A percentile compares a stretch with the other conserved stretches of the same genome.
phyloP scores from a whole-genome alignment of 306 rosid species.

The Hippophae gyantsensis region DNA sequence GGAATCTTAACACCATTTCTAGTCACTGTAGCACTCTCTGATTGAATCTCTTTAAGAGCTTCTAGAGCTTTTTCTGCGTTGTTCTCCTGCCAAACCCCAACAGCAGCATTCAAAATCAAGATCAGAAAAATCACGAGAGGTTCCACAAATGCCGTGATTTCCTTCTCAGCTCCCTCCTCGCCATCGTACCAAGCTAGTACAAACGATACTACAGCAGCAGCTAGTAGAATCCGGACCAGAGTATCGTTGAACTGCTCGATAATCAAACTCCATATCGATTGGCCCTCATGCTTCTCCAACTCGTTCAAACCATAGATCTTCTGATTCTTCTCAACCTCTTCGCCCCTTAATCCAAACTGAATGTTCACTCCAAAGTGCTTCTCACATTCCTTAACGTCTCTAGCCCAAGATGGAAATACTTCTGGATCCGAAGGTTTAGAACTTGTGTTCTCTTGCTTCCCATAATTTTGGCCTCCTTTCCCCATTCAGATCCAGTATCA shows the following conservation, averaged over 20 bases:
- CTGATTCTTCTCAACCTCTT: slow-evolving; percentile 44
- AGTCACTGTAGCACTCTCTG: slow-evolving; percentile 64
- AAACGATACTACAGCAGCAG: slow-evolving; percentile 76
- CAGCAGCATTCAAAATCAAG: slow-evolving; percentile 49
- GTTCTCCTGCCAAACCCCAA: slow-evolving; percentile 92
- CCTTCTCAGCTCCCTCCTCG: slow-evolving; percentile 40
- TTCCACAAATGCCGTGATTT: slow-evolving; percentile 45
- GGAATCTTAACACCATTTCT: slow-evolving; percentile 35
- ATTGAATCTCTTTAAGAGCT: slow-evolving; percentile 87
- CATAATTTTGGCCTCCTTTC: slow-evolving; percentile 42
- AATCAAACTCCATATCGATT: slow-evolving; percentile 55
- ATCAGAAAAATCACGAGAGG: slow-evolving; percentile 45
- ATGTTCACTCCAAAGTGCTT: slow-evolving; percentile 47
- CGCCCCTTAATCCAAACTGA: slow-evolving; percentile 35
- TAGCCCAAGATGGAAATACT: slow-evolving; percentile 61
- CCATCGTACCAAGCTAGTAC: slow-evolving; percentile 84
- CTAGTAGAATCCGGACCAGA: slow-evolving; percentile 72
- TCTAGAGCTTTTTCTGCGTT: slow-evolving; percentile 91
- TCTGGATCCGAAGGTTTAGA: not conserved
- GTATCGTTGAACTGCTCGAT: slow-evolving; percentile 85
- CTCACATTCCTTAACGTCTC: slow-evolving; percentile 57
- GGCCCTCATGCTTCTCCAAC: slow-evolving; percentile 77
- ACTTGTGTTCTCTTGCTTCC: slow-evolving; percentile 14
- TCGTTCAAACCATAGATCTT: slow-evolving; percentile 62
- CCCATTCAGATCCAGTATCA: slow-evolving; percentile 5